These are phyloP conservation scores for Suillus subalutaceus DNA, from an alignment of 768 basidiomycete species.

Conservation along the genomic window DNA sequence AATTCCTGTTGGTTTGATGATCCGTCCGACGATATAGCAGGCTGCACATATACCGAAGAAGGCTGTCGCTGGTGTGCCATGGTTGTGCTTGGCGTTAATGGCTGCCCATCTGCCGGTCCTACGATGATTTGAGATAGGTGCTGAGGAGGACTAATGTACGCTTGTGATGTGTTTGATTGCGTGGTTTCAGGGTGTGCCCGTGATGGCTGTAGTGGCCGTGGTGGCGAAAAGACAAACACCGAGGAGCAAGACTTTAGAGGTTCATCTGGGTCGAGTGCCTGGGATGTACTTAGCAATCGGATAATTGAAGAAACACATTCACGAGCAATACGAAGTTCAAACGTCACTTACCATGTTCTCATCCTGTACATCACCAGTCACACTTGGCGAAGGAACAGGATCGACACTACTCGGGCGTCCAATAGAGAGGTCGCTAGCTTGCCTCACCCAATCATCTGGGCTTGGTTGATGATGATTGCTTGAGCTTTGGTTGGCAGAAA, in stretches of 20 bases:
- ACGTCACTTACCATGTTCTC: slow-evolving; percentile 47
- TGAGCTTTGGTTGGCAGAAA: slow-evolving; percentile 19
- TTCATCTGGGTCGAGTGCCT: slow-evolving; percentile 8
- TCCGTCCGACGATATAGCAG: slow-evolving; percentile 29
- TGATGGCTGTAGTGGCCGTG: slow-evolving; percentile 6
- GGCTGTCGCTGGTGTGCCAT: slow-evolving; percentile 13
- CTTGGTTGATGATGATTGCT: slow-evolving; percentile 36
- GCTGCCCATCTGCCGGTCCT: not conserved
- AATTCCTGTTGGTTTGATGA: slow-evolving; percentile 18
- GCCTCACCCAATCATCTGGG: slow-evolving; percentile 78
- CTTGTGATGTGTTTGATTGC: slow-evolving; percentile 25
- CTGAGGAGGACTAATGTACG: slow-evolving; percentile 8
- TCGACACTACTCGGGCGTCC: slow-evolving; percentile 44
- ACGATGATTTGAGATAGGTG: not conserved
- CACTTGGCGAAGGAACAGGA: slow-evolving; percentile 4
- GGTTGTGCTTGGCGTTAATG: not conserved
- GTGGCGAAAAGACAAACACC: slow-evolving; percentile 10
- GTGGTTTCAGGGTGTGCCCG: slow-evolving; percentile 26
- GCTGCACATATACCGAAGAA: slow-evolving; percentile 33
- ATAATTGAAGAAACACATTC: not conserved
- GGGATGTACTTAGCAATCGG: not conserved
- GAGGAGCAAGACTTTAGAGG: not conserved
- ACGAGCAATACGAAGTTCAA: slow-evolving; percentile 1
- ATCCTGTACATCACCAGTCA: slow-evolving; percentile 32
- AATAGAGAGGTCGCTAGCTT: slow-evolving; percentile 68